Base-by-base conservation (phyloP, 2,329 filamentous ascomycete genomes). In the Paecilomyces dactylethromorphus region DNA sequence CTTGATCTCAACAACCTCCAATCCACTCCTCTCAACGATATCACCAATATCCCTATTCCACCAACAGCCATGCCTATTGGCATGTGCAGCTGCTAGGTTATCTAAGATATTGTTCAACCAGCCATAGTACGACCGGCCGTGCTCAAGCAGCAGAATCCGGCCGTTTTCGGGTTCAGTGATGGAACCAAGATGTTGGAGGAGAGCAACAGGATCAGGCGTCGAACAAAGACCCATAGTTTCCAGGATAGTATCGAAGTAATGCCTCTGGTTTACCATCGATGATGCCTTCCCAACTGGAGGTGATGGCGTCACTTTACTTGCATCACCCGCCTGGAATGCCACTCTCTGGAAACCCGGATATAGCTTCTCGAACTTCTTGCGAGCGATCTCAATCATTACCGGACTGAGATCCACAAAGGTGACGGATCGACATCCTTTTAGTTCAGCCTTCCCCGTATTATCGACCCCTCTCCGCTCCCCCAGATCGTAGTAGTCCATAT, bases 181-280 rank as follows among this genome's bases (percentile, higher is more conserved):
- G 33, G 65, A 65, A 7, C 69, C 75, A 32, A 78, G 60, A 68
- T 78, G 76, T 10, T 65, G 67, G n/a, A 80, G 64, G n/a, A 76
- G 71, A 1, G 65, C 69, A 26, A 72, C 74, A 15, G 77, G 78
- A 58, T 76, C 71, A 13, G 74, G 68, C 64, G 76, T 78, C 53
- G 78, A 81, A 64, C 79, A 81, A 4, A 81, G 63, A 2, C 79
- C 79, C 78, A 81, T 81, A 1, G 79, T 81, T 64, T 81, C 76
- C 35, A 82, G 66, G 50, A 82, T 68, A 0, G 78, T 80, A 66
- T 81, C 79, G 62, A 74, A 81, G 51, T 73, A 70, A 1, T 55
- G 57, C 31, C 49, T 54, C n/a, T 24, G 50, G 11, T 39, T 50
- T 39, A 10, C 32, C 55, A 56, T 31, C 35, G 53, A 52, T 45